phyloP scores from a whole-genome alignment of 2,329 filamentous ascomycete genomes.

The Fonsecaea nubica region DNA sequence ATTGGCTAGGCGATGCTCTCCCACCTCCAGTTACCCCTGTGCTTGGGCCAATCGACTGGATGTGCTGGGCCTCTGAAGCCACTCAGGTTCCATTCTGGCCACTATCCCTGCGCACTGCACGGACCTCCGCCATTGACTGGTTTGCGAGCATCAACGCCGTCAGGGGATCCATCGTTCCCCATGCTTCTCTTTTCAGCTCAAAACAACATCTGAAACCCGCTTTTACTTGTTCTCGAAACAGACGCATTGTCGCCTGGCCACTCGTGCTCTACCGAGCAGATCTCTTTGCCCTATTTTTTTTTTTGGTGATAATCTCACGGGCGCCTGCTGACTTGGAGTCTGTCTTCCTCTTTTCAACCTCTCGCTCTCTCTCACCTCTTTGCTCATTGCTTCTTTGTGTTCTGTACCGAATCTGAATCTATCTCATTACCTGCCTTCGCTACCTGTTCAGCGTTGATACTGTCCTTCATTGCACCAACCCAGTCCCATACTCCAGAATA shows the following conservation, averaged over 20 bases:
- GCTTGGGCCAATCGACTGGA: constrained; percentile 8
- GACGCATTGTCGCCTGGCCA: constrained; percentile 17
- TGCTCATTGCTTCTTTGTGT: constrained; percentile 3
- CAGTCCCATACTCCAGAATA: constrained; percentile 1
- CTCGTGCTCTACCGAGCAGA: background rate
- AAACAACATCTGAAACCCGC: constrained; percentile 25
- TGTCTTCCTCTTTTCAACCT: background rate
- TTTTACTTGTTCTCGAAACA: constrained; percentile 17
- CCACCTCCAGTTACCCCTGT: constrained; percentile 14
- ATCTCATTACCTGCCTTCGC: constrained; percentile 1
- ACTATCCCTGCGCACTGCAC: background rate
- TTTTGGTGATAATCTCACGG: constrained; percentile 9
- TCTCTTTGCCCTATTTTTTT: background rate
- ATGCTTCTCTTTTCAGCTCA: constrained; percentile 20
- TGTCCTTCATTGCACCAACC: constrained; percentile 3
- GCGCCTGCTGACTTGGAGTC: constrained; percentile 17
- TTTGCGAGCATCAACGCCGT: background rate
- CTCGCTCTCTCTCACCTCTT: constrained; percentile 5
- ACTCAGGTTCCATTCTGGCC: background rate
- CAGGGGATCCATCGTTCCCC: constrained; percentile 7
- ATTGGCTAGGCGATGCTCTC: background rate
- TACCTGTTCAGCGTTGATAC: background rate
- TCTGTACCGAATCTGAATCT: constrained; percentile 1
- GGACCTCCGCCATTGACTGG: background rate
- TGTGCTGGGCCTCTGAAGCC: background rate